A percentile compares a stretch with the other conserved stretches of the same genome.
Evolutionary conservation across 139 green algal species (phyloP).

Genomic region (Medakamo hakoo): DNA sequence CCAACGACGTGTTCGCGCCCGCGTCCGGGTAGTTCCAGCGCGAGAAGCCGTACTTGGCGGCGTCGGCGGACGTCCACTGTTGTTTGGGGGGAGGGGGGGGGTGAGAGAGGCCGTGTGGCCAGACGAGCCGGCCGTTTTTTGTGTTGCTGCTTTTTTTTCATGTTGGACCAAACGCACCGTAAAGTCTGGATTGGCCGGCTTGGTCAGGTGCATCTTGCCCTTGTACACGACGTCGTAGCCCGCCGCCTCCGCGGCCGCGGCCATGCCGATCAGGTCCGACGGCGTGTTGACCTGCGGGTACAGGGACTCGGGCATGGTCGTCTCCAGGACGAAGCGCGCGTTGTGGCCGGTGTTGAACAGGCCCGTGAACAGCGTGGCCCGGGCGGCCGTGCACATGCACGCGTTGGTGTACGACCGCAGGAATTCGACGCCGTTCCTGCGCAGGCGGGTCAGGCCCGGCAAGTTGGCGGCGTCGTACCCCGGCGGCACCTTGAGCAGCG

Average conservation of each 20-base stretch:
- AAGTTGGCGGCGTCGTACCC: slow-evolving; percentile 5
- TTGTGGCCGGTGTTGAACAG: slow-evolving; percentile 5
- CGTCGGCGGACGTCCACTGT: slow-evolving; percentile 3
- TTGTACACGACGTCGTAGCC: slow-evolving; percentile 14
- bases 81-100: no score
- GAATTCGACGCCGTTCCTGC: slow-evolving; percentile 5
- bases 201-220: slow-evolving; percentile 12
- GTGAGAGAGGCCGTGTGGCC: no score
- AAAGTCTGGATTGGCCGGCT: slow-evolving; percentile 3
- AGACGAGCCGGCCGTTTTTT: no score
- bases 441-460: slow-evolving; percentile 6
- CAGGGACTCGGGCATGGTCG: slow-evolving; percentile 1
- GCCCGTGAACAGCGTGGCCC: slow-evolving; percentile 6
- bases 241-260: slow-evolving; percentile 3
- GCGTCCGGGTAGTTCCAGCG: slow-evolving; percentile 10
- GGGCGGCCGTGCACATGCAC: slow-evolving; percentile 10
- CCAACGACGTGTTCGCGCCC: slow-evolving; percentile 3
- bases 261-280: slow-evolving; percentile 5
- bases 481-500: slow-evolving; percentile 1
- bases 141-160: no score
- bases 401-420: slow-evolving; percentile 7
- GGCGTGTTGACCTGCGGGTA: slow-evolving; percentile 9
- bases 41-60: slow-evolving; percentile 6
- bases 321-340: slow-evolving; percentile 3
- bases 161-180: no score